A percentile compares a stretch with the other conserved stretches of the same genome.
phyloP scores from a whole-genome alignment of 495 filamentous ascomycete species.

The Penicillium maclennaniae region DNA sequence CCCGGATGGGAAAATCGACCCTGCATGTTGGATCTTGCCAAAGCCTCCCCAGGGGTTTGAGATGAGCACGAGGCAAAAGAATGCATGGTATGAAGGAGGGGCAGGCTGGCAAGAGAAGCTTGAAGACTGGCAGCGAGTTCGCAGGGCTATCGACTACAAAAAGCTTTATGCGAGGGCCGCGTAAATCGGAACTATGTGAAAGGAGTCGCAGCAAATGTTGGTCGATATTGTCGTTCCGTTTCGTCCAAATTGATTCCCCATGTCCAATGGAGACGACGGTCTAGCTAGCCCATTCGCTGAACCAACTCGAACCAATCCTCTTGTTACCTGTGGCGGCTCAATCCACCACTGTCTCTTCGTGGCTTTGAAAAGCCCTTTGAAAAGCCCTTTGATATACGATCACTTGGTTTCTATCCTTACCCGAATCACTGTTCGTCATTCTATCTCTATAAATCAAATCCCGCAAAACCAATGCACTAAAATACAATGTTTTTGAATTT shows the following conservation, averaged over 20 bases:
- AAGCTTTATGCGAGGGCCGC: constrained; percentile 32
- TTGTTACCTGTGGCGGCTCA: background rate
- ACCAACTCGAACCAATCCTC: background rate
- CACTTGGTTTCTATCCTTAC: constrained; percentile 16
- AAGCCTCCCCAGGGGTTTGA: constrained; percentile 41
- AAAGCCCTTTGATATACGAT: too few relatives aligned
- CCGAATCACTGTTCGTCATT: constrained; percentile 1
- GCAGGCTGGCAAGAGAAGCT: constrained; percentile 43
- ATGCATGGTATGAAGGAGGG: constrained; percentile 41
- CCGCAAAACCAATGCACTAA: background rate
- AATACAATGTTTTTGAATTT: constrained; percentile 8
- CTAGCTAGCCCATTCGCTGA: background rate
- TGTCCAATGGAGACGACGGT: background rate
- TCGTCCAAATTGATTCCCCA: constrained; percentile 14
- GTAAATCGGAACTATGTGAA: constrained; percentile 34
- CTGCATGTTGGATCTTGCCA: constrained; percentile 41
- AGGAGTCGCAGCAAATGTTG: constrained; percentile 24
- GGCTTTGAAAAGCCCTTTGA: background rate
- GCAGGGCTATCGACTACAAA: constrained; percentile 35
- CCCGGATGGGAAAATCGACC: constrained; percentile 38
- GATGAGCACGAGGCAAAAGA: constrained; percentile 33
- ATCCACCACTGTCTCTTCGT: background rate
- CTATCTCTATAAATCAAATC: constrained; percentile 10
- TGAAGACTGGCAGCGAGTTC: constrained; percentile 39
- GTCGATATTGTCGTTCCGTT: constrained; percentile 17